Conservation (phyloP, 2,329 filamentous ascomycete genomes). For the Phialocephala sp. region DNA sequence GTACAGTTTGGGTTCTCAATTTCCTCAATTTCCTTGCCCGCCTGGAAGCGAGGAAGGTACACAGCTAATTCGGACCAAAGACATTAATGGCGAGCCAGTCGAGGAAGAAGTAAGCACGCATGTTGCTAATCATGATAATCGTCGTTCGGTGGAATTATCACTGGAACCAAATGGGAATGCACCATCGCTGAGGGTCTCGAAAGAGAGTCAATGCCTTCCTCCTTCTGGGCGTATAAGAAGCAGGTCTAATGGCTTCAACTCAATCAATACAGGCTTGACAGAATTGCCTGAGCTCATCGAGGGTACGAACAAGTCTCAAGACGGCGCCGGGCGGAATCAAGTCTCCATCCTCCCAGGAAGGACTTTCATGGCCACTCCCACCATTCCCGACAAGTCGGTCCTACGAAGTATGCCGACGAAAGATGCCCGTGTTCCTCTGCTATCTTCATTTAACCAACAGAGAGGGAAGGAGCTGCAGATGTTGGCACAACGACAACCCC, state of each 20-base stretch:
- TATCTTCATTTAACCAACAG: conserved; percentile 23
- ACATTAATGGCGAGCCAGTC: background rate
- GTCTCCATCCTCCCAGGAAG: conserved; percentile 14
- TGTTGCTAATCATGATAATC: background rate
- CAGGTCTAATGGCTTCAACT: conserved; percentile 28
- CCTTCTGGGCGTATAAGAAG: conserved; percentile 9
- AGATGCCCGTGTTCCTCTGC: conserved; percentile 14
- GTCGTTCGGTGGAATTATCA: background rate
- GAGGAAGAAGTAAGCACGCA: background rate
- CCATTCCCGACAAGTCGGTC: conserved; percentile 26
- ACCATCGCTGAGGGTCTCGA: background rate
- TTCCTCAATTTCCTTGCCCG: conserved; percentile 16
- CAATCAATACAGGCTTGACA: conserved; percentile 27
- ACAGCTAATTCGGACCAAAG: background rate
- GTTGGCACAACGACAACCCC: conserved; percentile 12
- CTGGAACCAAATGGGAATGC: background rate
- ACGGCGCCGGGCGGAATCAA: background rate
- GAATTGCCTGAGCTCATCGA: conserved; percentile 29
- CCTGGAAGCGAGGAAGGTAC: background rate
- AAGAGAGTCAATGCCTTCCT: conserved; percentile 13
- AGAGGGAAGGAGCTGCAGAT: conserved; percentile 11
- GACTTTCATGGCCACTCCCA: conserved; percentile 32
- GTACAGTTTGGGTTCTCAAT: conserved; percentile 13
- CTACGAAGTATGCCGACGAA: conserved; percentile 11
- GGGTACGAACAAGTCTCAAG: conserved; percentile 22